These are phyloP conservation scores for Solanum chacoense DNA, from an alignment of 305 asterid species.

Conservation along the genomic window DNA sequence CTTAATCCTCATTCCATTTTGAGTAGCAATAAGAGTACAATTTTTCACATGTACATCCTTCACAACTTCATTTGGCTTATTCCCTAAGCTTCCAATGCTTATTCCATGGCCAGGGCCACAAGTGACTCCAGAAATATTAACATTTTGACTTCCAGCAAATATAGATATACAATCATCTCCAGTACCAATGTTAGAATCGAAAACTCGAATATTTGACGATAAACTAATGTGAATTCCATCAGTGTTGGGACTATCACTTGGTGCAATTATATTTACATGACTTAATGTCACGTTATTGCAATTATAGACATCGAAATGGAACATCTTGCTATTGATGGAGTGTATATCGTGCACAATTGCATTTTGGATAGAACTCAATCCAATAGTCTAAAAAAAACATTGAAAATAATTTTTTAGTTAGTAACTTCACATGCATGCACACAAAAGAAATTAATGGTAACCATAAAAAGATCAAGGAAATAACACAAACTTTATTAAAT, in stretches of 20 bases:
- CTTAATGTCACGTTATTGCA: background rate
- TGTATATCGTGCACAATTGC: background rate
- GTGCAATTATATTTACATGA: background rate
- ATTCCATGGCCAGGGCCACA: background rate
- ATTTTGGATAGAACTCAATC: background rate
- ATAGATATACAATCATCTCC: background rate
- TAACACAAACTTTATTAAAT: background rate
- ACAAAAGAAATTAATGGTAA: background rate
- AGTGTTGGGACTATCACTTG: background rate
- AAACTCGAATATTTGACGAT: background rate
- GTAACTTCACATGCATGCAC: background rate
- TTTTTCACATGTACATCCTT: background rate
- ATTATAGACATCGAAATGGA: background rate
- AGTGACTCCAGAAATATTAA: background rate
- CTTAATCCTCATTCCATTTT: background rate
- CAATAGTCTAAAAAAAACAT: slow-evolving; percentile 9
- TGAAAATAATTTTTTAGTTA: background rate
- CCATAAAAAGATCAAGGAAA: background rate
- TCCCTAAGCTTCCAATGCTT: background rate
- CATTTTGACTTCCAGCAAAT: background rate
- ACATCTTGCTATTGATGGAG: background rate
- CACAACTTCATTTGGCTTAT: background rate
- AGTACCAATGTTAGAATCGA: background rate
- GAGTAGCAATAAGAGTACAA: background rate
- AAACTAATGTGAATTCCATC: background rate